A percentile compares a stretch with the other conserved stretches of the same genome.
Evolutionary conservation across 176 grass and related monocot genomes (phyloP).

Genomic region (Chrysopogon serrulatus): DNA sequence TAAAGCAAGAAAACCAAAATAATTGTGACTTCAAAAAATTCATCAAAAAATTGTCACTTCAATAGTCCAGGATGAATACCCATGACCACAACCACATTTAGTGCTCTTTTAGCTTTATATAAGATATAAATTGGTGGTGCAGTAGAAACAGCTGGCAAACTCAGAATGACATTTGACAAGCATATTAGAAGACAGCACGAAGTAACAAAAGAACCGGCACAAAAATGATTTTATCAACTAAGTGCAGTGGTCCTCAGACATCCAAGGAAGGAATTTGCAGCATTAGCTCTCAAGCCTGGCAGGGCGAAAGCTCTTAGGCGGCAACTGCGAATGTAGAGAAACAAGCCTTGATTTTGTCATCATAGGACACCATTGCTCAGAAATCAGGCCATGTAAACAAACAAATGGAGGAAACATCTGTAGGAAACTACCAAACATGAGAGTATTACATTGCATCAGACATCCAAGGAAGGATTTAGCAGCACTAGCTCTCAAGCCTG

Average conservation of each 20-base stretch:
- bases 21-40: no score
- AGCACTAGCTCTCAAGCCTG: constrained; percentile 68
- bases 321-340: constrained; percentile 73
- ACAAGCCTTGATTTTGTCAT: constrained; percentile 49
- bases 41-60: no score
- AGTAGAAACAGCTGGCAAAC: not conserved
- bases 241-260: constrained; percentile 28
- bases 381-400: not conserved
- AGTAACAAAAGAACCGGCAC: not conserved
- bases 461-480: constrained; percentile 62
- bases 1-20: no score
- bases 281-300: constrained; percentile 65
- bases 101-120: not conserved
- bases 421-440: not conserved
- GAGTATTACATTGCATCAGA: constrained; percentile 32
- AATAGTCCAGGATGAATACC: not conserved
- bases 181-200: not conserved
- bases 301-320: constrained; percentile 53
- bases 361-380: not conserved
- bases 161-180: not conserved
- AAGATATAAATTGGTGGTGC: not conserved
- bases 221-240: no score
- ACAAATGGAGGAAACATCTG: not conserved
- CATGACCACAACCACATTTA: not conserved
- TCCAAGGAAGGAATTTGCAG: constrained; percentile 60